These are phyloP conservation scores for Mycena capillaripes DNA, from an alignment of 768 basidiomycete species.

Conservation along the genomic window DNA sequence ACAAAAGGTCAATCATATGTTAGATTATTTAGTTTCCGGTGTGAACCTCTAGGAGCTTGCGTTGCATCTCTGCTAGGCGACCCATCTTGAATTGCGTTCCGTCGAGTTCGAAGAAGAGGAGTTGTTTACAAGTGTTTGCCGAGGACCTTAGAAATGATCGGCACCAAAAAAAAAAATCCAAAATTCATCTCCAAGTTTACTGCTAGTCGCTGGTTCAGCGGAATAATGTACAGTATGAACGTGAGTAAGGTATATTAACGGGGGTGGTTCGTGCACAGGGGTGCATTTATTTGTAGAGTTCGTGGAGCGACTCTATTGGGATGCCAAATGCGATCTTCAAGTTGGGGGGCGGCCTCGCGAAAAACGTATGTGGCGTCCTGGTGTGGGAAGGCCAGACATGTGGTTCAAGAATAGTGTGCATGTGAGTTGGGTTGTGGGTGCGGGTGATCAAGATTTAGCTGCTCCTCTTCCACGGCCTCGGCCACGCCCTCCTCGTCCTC, in stretches of 20 bases:
- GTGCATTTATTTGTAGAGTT: slow-evolving; percentile 2
- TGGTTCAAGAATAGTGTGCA: slow-evolving; percentile 21
- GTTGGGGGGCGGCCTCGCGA: neutral
- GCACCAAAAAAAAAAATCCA: neutral
- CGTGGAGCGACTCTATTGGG: neutral
- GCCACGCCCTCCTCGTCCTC: slow-evolving; percentile 56
- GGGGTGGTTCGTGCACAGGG: neutral
- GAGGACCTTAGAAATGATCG: neutral
- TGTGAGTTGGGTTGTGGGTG: neutral
- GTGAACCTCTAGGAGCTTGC: slow-evolving; percentile 82
- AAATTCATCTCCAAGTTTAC: neutral
- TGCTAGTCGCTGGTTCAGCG: neutral
- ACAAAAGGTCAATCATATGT: slow-evolving; percentile 56
- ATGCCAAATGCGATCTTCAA: slow-evolving; percentile 16
- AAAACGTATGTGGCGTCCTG: slow-evolving; percentile 4
- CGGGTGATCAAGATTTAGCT: slow-evolving; percentile 29
- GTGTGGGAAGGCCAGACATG: slow-evolving; percentile 17
- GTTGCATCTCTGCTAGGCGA: slow-evolving; percentile 96
- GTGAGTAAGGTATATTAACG: slow-evolving; percentile 32
- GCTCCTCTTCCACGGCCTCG: slow-evolving; percentile 51
- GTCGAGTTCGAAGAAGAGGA: neutral
- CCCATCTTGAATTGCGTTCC: slow-evolving; percentile 73
- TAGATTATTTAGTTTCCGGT: slow-evolving; percentile 39
- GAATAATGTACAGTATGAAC: slow-evolving; percentile 33
- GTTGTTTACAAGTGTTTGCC: slow-evolving; percentile 8